phyloP scores from a whole-genome alignment of 2,329 filamentous ascomycete genomes.

The Colletotrichum higginsianum region DNA sequence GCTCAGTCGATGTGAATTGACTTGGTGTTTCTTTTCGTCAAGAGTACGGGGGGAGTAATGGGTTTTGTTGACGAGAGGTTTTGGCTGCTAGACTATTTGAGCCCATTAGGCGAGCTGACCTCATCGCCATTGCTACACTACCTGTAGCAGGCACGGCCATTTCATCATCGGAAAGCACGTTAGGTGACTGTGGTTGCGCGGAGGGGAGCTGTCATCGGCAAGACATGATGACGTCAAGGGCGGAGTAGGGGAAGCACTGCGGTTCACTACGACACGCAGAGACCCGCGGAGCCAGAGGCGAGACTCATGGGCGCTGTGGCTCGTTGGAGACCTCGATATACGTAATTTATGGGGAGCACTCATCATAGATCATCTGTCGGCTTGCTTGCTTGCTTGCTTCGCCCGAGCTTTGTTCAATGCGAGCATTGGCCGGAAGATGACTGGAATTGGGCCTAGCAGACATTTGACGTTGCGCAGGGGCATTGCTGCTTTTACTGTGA shows the following conservation, averaged over 20 bases:
- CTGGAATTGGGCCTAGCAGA: neutral
- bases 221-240: conserved; percentile 43
- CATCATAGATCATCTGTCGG: conserved; percentile 38
- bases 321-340: conserved; percentile 20
- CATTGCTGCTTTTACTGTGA: neutral
- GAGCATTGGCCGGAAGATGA: neutral
- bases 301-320: conserved; percentile 17
- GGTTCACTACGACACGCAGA: conserved; percentile 11
- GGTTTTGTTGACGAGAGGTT: neutral
- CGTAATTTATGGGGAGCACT: conserved; percentile 35
- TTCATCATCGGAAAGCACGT: conserved; percentile 39
- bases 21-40: neutral
- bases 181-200: conserved; percentile 13
- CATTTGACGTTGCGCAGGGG: neutral
- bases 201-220: conserved; percentile 19
- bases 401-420: neutral
- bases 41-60: neutral
- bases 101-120: conserved; percentile 32
- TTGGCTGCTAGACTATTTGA: conserved; percentile 29
- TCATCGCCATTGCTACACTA: conserved; percentile 25
- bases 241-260: conserved; percentile 24
- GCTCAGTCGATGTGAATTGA: neutral
- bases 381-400: neutral
- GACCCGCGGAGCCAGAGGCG: conserved; percentile 12
- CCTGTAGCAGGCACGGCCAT: conserved; percentile 34